phyloP scores from a whole-genome alignment of 2,329 filamentous ascomycete genomes.

The Magnaporthiopsis poae region DNA sequence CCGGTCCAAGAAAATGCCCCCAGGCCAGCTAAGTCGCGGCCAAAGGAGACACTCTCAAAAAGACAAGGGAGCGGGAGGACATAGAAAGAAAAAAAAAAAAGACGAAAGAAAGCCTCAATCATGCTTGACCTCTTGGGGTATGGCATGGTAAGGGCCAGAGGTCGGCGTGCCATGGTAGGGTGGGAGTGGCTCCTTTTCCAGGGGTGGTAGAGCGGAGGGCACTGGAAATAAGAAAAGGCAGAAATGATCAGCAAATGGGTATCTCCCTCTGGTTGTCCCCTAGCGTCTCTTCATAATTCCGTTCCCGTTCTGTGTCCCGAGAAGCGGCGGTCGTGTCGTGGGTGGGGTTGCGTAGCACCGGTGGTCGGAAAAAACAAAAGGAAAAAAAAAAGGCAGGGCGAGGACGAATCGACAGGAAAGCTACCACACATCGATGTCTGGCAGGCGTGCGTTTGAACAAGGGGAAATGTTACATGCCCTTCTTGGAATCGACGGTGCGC shows the following conservation, averaged over 20 bases:
- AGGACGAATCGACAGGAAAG: neutral
- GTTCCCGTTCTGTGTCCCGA: slow-evolving; percentile 5
- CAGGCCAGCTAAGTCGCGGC: too few species aligned
- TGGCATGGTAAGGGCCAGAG: slow-evolving; percentile 4
- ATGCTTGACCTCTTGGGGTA: slow-evolving; percentile 14
- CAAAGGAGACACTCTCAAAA: neutral
- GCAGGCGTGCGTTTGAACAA: neutral
- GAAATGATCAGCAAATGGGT: slow-evolving; percentile 8
- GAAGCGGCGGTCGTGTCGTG: neutral
- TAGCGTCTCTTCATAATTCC: neutral
- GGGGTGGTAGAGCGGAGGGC: neutral
- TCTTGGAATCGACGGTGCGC: slow-evolving; percentile 22
- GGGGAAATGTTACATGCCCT: slow-evolving; percentile 17
- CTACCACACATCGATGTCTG: neutral
- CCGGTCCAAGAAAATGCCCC: neutral
- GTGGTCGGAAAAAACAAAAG: neutral
- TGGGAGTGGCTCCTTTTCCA: slow-evolving; percentile 6
- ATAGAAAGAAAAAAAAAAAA: neutral
- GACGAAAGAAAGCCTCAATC: slow-evolving; percentile 11
- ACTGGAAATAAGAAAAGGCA: slow-evolving; percentile 5
- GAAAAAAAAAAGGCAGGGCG: neutral
- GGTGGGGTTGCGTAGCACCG: neutral
- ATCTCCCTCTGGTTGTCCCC: neutral
- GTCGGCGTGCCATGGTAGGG: neutral
- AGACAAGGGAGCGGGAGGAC: neutral